Evolutionary conservation across 139 green algal species (phyloP).

Genomic region (Micractinium sp.): DNA sequence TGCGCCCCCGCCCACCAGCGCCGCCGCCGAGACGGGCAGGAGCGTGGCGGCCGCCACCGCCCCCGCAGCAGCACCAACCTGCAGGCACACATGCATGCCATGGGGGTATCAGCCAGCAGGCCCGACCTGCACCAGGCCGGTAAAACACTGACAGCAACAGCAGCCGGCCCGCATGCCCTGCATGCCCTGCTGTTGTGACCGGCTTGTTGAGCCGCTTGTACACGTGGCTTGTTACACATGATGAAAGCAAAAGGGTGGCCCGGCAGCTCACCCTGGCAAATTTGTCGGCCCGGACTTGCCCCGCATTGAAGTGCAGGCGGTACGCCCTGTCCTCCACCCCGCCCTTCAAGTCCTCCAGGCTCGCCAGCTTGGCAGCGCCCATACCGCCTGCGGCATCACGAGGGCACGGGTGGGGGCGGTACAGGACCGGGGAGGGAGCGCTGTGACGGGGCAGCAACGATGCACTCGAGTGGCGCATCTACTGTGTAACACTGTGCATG

Average conservation of each 20-base stretch:
- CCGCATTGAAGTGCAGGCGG: slow-evolving; percentile 45
- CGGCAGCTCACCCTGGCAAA: neutral
- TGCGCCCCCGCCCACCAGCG: slow-evolving; percentile 12
- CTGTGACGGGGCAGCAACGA: too few relatives aligned
- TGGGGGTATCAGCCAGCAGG: too few relatives aligned
- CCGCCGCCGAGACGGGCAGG: neutral
- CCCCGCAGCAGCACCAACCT: neutral
- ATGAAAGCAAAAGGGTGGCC: neutral
- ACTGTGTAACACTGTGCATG: too few relatives aligned
- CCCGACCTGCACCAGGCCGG: too few relatives aligned
- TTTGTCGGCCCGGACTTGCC: slow-evolving; percentile 32
- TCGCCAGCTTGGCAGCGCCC: slow-evolving; percentile 1
- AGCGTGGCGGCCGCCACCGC: neutral
- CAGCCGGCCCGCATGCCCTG: too few relatives aligned
- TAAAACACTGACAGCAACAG: too few relatives aligned
- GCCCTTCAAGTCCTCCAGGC: slow-evolving; percentile 8
- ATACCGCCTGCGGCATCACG: neutral
- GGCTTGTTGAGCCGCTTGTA: too few relatives aligned
- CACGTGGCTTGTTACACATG: too few relatives aligned
- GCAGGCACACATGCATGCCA: neutral
- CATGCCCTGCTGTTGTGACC: too few relatives aligned
- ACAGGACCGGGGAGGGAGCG: neutral
- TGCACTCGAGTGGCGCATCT: too few relatives aligned
- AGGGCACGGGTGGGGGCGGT: neutral
- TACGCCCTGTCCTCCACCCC: slow-evolving; percentile 37